Evolutionary conservation across 2,329 filamentous ascomycete genomes (phyloP), one percentile per base, ranked within the genome.

Genomic region (Dissoconium aciculare): DNA sequence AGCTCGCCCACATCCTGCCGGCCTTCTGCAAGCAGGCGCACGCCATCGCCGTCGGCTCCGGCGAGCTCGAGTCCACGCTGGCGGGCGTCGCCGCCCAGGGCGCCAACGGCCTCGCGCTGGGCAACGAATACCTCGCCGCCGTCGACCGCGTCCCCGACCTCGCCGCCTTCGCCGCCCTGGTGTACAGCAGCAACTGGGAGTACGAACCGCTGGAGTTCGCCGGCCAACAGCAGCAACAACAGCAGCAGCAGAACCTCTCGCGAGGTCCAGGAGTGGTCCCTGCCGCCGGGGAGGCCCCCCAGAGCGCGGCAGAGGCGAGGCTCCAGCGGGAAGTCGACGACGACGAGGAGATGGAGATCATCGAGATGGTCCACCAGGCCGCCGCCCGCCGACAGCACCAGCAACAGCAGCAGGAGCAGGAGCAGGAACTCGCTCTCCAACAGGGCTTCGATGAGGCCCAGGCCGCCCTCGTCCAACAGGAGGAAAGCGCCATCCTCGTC

Each of bases 11-110:
- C 55, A 77, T 91, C 31, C 64, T 98, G 19, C 91, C 87, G 3
- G 78, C 92, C 4, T 70, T 95, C 46, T 89, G 84, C 23, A 73
- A 83, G 43, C 85, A 98, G 60, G 87, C 87, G 4, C 85, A 93
- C 54, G 69, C 66, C 32, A 92, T 98, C 43, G 87, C 85, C 31
- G 76, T 78, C 47, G 81, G 81, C 10, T 44, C 69, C 71, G 57
- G 73, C 67, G 34, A 82, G 70, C 54, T 75, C 69, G 19, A 23
- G 8, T 51, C 54, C 17, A 38, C 49, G 13, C 44, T 50, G 31
- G 43, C 40, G 17, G 39, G 42, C 15, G 37, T 45, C 6, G 46
- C 37, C n/a, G 45, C 43, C 11, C 42, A 45, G 31, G 43, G 44
- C 32, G 39, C 37, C 27, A n/a, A 23, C 8, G 19, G 19, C n/a